Evolutionary conservation across 2,329 filamentous ascomycete genomes (phyloP), one percentile per base, ranked within the genome.

Genomic region (Mollisiaceae sp.): DNA sequence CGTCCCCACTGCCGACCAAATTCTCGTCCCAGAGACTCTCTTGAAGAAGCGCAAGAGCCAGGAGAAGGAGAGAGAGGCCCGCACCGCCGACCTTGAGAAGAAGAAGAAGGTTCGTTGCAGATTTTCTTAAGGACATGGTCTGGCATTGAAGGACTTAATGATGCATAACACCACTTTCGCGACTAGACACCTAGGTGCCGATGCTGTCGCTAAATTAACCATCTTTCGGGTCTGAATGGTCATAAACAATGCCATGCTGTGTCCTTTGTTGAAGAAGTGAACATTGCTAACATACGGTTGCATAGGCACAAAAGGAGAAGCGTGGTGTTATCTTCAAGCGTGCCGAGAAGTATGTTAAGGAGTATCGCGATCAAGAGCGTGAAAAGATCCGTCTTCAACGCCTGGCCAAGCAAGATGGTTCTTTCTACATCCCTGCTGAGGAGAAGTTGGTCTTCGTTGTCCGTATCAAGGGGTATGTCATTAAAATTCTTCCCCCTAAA

Each of bases 11-110:
- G 85, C 94, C 83, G 92, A 97, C 82, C 91, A 98, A 82, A 89
- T 99, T 82, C 87, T 98, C 82, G 93, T 98, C 80, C 95, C 95
- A 76, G 95, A 99, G 92, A 99, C 95, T 78, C 92, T 99, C 79
- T 89, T 99, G 83, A 99, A 99, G 92, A 99, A 99, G 93, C 92
- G 95, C 87, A 99, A 99, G 93, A 93, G 89, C 82, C 94, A 97
- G 86, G 95, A 99, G 90, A 97, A 97, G 90, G 93, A 94, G 81
- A 92, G 94, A 82, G 94, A 95, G 82, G 92, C 94, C 84, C 91
- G 90, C 81, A 82, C 86, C 75, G 87, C 91, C 73, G 91, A 92
- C 78, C 81, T 89, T 74, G 87, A 93, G 83, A 91, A 97, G 87
- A 91, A 89, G 83, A 95, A 95, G 86, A 87, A 92, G 86, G 95